Percentiles rank a stretch among this genome's conserved stretches.
Conservation (phyloP, 2,329 filamentous ascomycete species). For the Xylaria sp. region DNA sequence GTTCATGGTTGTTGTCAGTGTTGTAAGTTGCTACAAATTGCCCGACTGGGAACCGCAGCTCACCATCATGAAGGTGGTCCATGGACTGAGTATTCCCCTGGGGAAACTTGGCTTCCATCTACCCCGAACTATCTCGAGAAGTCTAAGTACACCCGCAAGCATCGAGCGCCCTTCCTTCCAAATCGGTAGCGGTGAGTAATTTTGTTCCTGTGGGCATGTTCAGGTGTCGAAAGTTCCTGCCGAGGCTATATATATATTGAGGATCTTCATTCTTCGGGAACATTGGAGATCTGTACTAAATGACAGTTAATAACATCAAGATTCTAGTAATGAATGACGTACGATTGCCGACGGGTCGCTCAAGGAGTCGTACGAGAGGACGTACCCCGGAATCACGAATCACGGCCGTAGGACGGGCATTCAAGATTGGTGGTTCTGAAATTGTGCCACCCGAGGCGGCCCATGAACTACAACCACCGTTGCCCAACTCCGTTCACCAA, state of each 20-base stretch:
- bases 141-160: constrained; percentile 53
- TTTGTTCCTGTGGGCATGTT: background rate
- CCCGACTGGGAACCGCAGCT: constrained; percentile 15
- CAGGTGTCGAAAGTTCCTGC: background rate
- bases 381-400: constrained; percentile 38
- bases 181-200: constrained; percentile 29
- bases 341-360: constrained; percentile 36
- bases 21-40: constrained; percentile 65
- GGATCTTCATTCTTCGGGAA: background rate
- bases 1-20: constrained; percentile 86
- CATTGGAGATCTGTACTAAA: background rate
- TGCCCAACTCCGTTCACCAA: constrained; percentile 8
- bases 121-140: constrained; percentile 70
- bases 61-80: constrained; percentile 67
- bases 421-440: constrained; percentile 56
- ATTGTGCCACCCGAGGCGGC: constrained; percentile 44
- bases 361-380: constrained; percentile 34
- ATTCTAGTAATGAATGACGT: constrained; percentile 14
- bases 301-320: background rate
- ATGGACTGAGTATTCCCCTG: constrained; percentile 83
- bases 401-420: constrained; percentile 48
- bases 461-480: constrained; percentile 1
- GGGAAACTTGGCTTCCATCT: constrained; percentile 73
- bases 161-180: constrained; percentile 40
- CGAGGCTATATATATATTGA: background rate